Base-by-base conservation (phyloP, 2,329 filamentous ascomycete species). In the Alternaria brassicicola region DNA sequence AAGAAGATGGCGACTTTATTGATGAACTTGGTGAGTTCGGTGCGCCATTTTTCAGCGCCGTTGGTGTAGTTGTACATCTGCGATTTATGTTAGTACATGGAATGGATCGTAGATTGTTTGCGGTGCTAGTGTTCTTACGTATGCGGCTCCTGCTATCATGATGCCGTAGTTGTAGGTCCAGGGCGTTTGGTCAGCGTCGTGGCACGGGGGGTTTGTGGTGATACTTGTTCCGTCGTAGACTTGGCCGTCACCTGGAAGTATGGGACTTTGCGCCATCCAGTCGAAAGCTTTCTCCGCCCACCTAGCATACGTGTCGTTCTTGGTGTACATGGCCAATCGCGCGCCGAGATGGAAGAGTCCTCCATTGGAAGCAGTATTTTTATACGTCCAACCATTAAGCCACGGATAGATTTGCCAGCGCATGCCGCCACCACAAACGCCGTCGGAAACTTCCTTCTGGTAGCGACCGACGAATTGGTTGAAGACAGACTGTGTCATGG, bases 31-130 rank as follows among this genome's bases (percentile, higher is more conserved):
- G 62, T 47, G 0, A 78, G 61, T 21, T 72, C 74, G 0, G 60
- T 56, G 3, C 61, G 55, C 76, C 76, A 78, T 36, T 69, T 63
- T 6, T 67, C 47, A 12, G 60, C 69, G 30, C 79, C 78, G 59
- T 77, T 73, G 31, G 74, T 77, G 61, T 75, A 74, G 59, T 77
- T 77, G 67, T 77, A 78, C 74, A 77, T 76, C 74, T 77, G 57
- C 2, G 23, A 3, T 15, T 6, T 26, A 1, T 15, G 52, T 70
- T 52, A 69, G 62, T 39, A 10, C 8, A 12, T 1, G 1, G 6
- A 4, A 5, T n/a, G 7, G 2, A 3, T 3, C n/a, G 13, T 10
- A 6, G 21, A 9, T 10, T 17, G n/a, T 3, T 19, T n/a, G n/a
- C 4, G 33, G 30, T 30, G 15, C 3, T 0, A 4, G 13, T 7